These are phyloP conservation scores for Rhododendron kiyosumense DNA, from an alignment of 148 eudicot genomes.

Conservation along the genomic window DNA sequence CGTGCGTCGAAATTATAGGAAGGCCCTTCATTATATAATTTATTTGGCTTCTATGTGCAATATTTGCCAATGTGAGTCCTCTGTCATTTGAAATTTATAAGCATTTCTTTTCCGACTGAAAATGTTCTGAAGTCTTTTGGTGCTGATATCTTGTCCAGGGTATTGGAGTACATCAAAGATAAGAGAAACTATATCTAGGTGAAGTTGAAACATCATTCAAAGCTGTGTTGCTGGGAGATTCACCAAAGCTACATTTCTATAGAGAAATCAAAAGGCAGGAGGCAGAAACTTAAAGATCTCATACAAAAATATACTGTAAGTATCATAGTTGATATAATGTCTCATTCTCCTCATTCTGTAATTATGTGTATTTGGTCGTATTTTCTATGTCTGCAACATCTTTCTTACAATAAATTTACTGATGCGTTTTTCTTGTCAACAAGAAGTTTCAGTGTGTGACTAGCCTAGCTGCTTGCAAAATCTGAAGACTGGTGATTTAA, in stretches of 20 bases:
- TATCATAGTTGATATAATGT: background rate
- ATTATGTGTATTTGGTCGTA: background rate
- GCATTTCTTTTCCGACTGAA: background rate
- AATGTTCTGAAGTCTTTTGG: background rate
- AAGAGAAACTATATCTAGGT: conserved; percentile 52
- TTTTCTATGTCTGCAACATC: background rate
- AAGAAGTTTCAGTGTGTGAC: background rate
- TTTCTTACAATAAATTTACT: background rate
- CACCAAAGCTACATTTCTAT: conserved; percentile 47
- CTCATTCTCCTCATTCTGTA: background rate
- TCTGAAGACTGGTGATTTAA: background rate
- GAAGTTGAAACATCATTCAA: conserved; percentile 57
- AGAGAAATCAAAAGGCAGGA: conserved; percentile 60
- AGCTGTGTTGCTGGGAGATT: conserved; percentile 65
- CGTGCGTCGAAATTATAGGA: background rate
- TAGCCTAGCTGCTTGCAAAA: background rate
- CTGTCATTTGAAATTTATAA: background rate
- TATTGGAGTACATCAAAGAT: conserved; percentile 51
- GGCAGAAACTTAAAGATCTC: conserved; percentile 71
- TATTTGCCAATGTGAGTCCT: conserved; percentile 70
- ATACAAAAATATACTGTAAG: conserved; percentile 82
- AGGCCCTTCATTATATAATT: conserved; percentile 35
- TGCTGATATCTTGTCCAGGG: conserved; percentile 28
- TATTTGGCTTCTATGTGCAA: conserved; percentile 61
- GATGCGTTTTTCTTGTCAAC: background rate